A percentile compares a stretch with the other conserved stretches of the same genome.
Conservation (phyloP, 176 grass and related monocot species). For the Carex littledalei region DNA sequence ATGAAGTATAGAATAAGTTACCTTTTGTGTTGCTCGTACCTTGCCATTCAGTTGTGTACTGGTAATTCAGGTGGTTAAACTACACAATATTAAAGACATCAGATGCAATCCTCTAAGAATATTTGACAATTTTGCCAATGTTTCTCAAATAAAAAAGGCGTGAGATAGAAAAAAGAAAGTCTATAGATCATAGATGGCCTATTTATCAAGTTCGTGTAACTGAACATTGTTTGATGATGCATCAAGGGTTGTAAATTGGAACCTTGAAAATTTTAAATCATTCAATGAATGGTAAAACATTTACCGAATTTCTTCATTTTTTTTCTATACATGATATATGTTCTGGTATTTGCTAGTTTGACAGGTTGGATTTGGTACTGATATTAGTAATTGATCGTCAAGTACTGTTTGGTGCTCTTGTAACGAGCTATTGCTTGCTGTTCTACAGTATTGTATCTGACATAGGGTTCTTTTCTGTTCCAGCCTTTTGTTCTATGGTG, state of each 20-base stretch:
- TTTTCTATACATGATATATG: background rate
- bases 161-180: background rate
- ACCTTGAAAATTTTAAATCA: background rate
- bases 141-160: background rate
- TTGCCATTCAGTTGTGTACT: background rate
- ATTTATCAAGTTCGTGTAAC: background rate
- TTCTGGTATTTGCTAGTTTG: background rate
- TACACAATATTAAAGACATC: background rate
- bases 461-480: constrained; percentile 22
- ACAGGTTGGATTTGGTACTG: background rate
- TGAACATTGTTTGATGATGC: background rate
- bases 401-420: background rate
- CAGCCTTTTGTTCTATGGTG: constrained; percentile 94
- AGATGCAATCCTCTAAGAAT: background rate
- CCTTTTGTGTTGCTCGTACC: background rate
- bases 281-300: background rate
- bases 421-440: background rate
- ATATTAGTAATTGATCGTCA: background rate
- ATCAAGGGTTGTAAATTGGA: background rate
- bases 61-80: background rate
- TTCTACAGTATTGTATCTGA: background rate
- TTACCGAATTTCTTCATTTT: background rate
- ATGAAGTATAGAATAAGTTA: background rate
- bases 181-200: background rate
- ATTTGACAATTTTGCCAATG: background rate